Evolutionary conservation across 495 filamentous ascomycete genomes (phyloP).

Genomic region (Aspergillus kassunensis): DNA sequence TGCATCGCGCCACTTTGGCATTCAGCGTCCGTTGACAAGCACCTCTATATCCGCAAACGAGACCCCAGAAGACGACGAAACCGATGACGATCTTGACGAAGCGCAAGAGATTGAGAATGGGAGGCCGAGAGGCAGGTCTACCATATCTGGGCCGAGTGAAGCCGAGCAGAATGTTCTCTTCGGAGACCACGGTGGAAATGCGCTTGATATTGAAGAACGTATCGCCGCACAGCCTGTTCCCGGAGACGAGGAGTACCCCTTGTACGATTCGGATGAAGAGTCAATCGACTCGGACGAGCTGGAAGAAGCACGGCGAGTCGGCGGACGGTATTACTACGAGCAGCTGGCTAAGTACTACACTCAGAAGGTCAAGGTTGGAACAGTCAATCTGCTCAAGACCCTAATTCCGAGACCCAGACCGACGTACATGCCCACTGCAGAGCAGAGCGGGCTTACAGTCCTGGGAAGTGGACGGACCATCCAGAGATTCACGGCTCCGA

Average conservation of each 20-base stretch:
- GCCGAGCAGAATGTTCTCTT: conserved; percentile 26
- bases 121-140: neutral
- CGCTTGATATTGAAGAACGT: conserved; percentile 73
- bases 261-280: conserved; percentile 93
- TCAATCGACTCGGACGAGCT: conserved; percentile 61
- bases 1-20: conserved; percentile 77
- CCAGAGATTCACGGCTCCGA: conserved; percentile 77
- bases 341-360: conserved; percentile 49
- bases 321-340: conserved; percentile 65
- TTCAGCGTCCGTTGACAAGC: conserved; percentile 71
- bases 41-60: conserved; percentile 71
- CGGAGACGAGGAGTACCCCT: conserved; percentile 66
- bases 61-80: conserved; percentile 58
- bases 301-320: conserved; percentile 67
- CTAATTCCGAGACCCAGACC: conserved; percentile 58
- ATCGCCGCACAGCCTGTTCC: conserved; percentile 56
- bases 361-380: conserved; percentile 32
- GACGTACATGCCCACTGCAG: conserved; percentile 53
- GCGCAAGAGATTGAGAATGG: conserved; percentile 12
- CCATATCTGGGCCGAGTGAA: neutral
- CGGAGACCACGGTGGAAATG: conserved; percentile 41
- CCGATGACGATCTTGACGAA: conserved; percentile 55
- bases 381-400: conserved; percentile 43
- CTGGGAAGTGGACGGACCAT: conserved; percentile 49
- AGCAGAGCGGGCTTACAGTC: conserved; percentile 43